Base-by-base conservation (phyloP, 768 basidiomycete genomes). In the Porphyrellus cyaneotinctus region DNA sequence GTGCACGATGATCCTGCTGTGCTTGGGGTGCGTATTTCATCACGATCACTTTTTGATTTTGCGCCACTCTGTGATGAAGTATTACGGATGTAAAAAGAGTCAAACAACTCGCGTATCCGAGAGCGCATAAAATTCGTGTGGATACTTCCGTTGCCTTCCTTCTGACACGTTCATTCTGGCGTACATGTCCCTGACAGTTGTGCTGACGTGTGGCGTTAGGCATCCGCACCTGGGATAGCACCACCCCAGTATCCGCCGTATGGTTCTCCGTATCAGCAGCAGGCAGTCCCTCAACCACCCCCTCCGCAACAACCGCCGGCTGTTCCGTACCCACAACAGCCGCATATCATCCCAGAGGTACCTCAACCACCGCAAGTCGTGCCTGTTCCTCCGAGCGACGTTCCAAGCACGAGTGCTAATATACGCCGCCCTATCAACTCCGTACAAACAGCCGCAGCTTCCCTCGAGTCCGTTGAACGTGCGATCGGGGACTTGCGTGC, bases 1-100 rank as follows among this genome's bases (percentile, higher is more conserved):
- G 83, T 91, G 15, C 86, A 87, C 53, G 87, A 90, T 63, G 90
- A 92, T 68, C 91, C 90, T 7, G 90, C 90, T 8, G 87, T 92
- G 15, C 75, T 92, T 43, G 88, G 86, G 60, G 88, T 87, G 65
- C 72, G 84, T 78, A 43, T 70, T 32, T 56, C 50, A 46, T 49
- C 9, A 28, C 26, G 26, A 9, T n/a, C 37, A 30, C 17, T 43
- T 14, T 51, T 24, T 37, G 3, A 7, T 35, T 30, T 52, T 4
- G 50, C 52, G 50, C 52, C 56, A 32, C 28, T 38, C 46, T 54
- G 47, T 62, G 72, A 77, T 75, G 77, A 77, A 70, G 56, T 51
- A 75, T 70, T 60, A 69, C 74, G 76, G 74, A 75, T 76, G 74
- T 77, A 67, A 72, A n/a, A 69, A 60, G 70, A 71, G 68, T 69